A percentile compares a stretch with the other conserved stretches of the same genome.
Conservation (phyloP, 805 yeast species). For the Barnettozyma sp. region DNA sequence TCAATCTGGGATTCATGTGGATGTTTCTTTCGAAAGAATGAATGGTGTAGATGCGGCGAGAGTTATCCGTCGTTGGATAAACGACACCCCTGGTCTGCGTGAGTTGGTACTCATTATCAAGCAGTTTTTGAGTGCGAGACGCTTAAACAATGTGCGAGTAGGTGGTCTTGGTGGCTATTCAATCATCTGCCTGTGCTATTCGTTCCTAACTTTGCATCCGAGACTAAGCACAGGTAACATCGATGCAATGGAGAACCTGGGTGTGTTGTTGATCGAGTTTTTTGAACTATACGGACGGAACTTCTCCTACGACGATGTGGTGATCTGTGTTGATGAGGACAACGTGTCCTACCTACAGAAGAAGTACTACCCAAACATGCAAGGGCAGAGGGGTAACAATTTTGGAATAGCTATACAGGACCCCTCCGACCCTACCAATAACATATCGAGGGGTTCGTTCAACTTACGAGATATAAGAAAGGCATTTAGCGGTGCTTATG, state of each 20-base stretch:
- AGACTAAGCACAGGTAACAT: constrained; percentile 61
- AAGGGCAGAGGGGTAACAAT: constrained; percentile 39
- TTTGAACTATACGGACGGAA: constrained; percentile 88
- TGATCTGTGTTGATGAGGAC: constrained; percentile 54
- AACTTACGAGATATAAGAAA: constrained; percentile 73
- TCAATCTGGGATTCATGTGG: constrained; percentile 64
- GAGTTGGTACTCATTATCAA: constrained; percentile 78
- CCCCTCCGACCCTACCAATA: constrained; percentile 79
- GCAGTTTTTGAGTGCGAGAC: constrained; percentile 74
- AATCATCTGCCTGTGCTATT: constrained; percentile 77
- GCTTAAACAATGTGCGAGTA: constrained; percentile 75
- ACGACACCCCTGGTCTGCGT: constrained; percentile 67
- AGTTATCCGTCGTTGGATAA: constrained; percentile 68
- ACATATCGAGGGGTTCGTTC: constrained; percentile 79
- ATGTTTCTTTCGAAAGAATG: constrained; percentile 80
- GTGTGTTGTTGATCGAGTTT: constrained; percentile 81
- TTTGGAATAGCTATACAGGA: constrained; percentile 78
- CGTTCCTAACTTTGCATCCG: constrained; percentile 77
- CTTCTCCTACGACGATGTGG: constrained; percentile 78
- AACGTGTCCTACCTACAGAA: constrained; percentile 56
- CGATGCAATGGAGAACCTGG: constrained; percentile 66
- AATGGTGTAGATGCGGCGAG: constrained; percentile 82
- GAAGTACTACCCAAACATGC: constrained; percentile 42
- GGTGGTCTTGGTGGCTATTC: constrained; percentile 96
- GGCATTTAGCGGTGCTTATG: constrained; percentile 86